phyloP scores from a whole-genome alignment of 305 asterid species.

The Fraxinus velutina region DNA sequence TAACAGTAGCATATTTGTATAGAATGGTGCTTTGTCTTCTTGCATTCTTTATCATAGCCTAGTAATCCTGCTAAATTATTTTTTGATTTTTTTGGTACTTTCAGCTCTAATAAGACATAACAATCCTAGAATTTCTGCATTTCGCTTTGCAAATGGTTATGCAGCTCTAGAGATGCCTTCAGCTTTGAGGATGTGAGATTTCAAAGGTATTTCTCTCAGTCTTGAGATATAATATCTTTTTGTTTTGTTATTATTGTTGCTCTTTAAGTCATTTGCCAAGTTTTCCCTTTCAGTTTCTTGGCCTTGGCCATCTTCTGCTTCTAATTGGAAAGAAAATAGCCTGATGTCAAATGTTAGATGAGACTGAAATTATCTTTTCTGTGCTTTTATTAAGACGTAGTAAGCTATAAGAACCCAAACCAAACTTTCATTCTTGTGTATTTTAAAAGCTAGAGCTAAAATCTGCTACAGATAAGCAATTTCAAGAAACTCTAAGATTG shows the following conservation, averaged over 20 bases:
- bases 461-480: background rate
- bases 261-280: background rate
- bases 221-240: background rate
- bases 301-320: background rate
- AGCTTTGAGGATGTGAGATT: slow-evolving; percentile 58
- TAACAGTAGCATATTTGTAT: background rate
- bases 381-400: background rate
- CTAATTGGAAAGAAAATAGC: background rate
- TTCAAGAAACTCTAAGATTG: background rate
- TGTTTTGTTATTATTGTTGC: background rate
- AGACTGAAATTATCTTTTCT: background rate
- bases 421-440: background rate
- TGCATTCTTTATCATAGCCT: background rate
- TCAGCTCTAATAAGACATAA: slow-evolving; percentile 84
- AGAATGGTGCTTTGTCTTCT: background rate
- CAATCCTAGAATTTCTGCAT: slow-evolving; percentile 68
- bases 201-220: slow-evolving; percentile 47
- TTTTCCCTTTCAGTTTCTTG: background rate
- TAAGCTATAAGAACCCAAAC: background rate
- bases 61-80: background rate
- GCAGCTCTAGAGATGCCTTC: slow-evolving; percentile 69
- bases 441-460: background rate
- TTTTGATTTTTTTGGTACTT: background rate
- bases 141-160: slow-evolving; percentile 80
- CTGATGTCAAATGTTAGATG: background rate